Evolutionary conservation across 805 yeast species (phyloP).

Genomic region (Huiozyma sinensis): DNA sequence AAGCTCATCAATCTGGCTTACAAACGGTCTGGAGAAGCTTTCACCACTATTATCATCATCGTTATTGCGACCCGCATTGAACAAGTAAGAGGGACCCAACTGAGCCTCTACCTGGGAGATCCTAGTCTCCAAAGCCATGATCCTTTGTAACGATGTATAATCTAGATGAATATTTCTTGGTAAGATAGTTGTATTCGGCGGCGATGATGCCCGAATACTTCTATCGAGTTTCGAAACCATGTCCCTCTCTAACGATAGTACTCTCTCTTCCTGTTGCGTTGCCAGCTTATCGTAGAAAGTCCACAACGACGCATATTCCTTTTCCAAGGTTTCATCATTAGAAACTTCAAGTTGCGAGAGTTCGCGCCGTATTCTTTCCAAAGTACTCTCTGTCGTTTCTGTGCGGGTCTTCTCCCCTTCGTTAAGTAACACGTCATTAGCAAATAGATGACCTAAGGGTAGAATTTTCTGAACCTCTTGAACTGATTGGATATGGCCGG

Average conservation of each 20-base stretch:
- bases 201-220: neutral
- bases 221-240: neutral
- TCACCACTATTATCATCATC: neutral
- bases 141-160: slow-evolving; percentile 5
- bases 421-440: too few species aligned
- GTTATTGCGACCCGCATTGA: too few species aligned
- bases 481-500: too few species aligned
- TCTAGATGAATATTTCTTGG: slow-evolving; percentile 3
- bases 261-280: neutral
- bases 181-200: neutral
- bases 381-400: neutral
- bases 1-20: slow-evolving; percentile 22
- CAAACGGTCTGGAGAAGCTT: slow-evolving; percentile 6
- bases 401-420: too few species aligned
- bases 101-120: slow-evolving; percentile 10
- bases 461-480: too few species aligned
- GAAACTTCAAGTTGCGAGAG: neutral
- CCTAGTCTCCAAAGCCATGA: slow-evolving; percentile 10
- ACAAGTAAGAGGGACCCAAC: too few species aligned
- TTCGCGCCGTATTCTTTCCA: neutral
- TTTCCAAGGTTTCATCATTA: neutral
- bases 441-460: too few species aligned
- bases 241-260: neutral
- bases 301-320: neutral
- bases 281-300: neutral